Evolutionary conservation across 202 grass and related monocot genomes (phyloP).

Genomic region (Zizania palustris): DNA sequence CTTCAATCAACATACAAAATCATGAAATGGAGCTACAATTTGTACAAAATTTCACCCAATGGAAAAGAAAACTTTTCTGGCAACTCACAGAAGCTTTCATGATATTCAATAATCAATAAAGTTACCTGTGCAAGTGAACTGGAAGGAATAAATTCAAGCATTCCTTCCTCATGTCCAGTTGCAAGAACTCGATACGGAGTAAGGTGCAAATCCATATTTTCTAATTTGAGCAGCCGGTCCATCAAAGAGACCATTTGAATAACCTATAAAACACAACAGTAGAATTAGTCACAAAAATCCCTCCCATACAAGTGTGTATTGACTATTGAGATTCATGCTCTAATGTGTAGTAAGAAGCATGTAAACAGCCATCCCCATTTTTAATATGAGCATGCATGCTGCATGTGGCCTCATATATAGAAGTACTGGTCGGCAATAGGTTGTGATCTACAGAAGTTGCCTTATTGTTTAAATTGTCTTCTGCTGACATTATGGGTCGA

Average conservation of each 20-base stretch:
- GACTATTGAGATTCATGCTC: not conserved
- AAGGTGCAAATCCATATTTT: conserved; percentile 97
- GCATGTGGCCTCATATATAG: not conserved
- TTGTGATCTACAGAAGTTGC: no score
- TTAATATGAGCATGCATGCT: not conserved
- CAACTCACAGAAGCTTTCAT: conserved; percentile 16
- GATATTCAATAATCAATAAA: conserved; percentile 18
- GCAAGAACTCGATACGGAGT: conserved; percentile 97
- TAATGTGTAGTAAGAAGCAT: not conserved
- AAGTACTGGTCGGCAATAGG: no score
- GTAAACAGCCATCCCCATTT: not conserved
- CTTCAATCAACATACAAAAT: conserved; percentile 36
- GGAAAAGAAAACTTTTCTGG: conserved; percentile 18
- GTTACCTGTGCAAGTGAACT: conserved; percentile 93
- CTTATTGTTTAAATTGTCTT: no score
- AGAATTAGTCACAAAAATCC: conserved; percentile 38
- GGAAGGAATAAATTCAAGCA: conserved; percentile 94
- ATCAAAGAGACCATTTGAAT: conserved; percentile 99
- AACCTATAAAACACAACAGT: conserved; percentile 51
- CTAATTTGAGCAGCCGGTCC: conserved; percentile 97
- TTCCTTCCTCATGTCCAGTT: conserved; percentile 97
- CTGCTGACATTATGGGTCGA: no score
- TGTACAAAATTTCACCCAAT: conserved; percentile 26
- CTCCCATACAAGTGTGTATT: conserved; percentile 7
- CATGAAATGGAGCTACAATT: conserved; percentile 36